phyloP scores from a whole-genome alignment of 495 filamentous ascomycete species.

The Astrocystis sublimbata region DNA sequence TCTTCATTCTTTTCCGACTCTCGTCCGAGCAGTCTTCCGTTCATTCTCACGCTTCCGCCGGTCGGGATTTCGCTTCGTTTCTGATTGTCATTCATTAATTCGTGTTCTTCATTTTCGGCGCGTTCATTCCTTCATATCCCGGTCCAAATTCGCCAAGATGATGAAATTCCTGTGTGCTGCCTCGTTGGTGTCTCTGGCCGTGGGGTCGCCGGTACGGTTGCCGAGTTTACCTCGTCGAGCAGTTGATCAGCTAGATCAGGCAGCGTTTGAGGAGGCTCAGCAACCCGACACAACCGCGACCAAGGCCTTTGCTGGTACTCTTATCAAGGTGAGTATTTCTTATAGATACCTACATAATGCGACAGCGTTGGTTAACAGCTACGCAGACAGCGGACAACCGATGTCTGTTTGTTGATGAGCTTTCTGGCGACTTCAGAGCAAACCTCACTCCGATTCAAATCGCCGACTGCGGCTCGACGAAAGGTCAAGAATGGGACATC shows the following conservation, averaged over 20 bases:
- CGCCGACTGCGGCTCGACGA: slow-evolving; percentile 47
- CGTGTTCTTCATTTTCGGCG: not conserved
- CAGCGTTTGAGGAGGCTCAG: slow-evolving; percentile 53
- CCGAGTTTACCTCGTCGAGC: slow-evolving; percentile 27
- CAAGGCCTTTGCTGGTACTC: slow-evolving; percentile 46
- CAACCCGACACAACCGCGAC: slow-evolving; percentile 50
- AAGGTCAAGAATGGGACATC: slow-evolving; percentile 56
- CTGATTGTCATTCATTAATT: not conserved
- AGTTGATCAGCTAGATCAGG: slow-evolving; percentile 46
- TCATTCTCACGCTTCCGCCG: slow-evolving; percentile 9
- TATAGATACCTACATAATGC: not conserved
- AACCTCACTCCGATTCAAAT: slow-evolving; percentile 57
- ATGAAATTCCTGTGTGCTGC: slow-evolving; percentile 8
- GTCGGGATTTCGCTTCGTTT: slow-evolving; percentile 6
- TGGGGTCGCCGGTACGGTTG: slow-evolving; percentile 22
- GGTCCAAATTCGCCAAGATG: not conserved
- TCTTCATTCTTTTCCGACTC: not conserved
- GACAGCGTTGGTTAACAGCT: slow-evolving; percentile 4
- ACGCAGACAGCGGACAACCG: slow-evolving; percentile 50
- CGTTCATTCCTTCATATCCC: not conserved
- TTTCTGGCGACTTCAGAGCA: slow-evolving; percentile 58
- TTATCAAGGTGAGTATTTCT: slow-evolving; percentile 45
- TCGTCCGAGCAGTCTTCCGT: not conserved
- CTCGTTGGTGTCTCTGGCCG: not conserved
- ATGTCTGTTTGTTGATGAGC: slow-evolving; percentile 55